Percentiles rank a stretch among this genome's conserved stretches.
phyloP scores from a whole-genome alignment of 129 eudicot species.

The Helichrysum umbraculigerum region DNA sequence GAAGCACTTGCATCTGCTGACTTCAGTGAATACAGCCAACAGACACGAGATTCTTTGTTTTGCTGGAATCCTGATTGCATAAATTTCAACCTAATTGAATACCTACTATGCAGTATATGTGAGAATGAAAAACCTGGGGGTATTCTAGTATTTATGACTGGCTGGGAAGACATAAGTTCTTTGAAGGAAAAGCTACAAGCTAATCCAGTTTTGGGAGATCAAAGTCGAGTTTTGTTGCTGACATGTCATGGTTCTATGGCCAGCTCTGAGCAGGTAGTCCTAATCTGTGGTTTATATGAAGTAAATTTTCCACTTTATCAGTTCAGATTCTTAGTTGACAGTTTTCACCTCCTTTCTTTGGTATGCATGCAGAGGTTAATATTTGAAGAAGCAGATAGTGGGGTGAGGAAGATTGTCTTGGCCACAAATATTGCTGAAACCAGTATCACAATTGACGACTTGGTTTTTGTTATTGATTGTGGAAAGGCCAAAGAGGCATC shows the following conservation, averaged over 20 bases:
- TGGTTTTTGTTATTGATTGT: slow-evolving; percentile 85
- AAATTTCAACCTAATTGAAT: slow-evolving; percentile 77
- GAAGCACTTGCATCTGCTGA: slow-evolving; percentile 75
- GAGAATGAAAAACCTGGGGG: slow-evolving; percentile 68
- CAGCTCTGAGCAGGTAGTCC: slow-evolving; percentile 75
- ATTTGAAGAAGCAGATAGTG: slow-evolving; percentile 65
- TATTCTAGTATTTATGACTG: slow-evolving; percentile 84
- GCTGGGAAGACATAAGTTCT: slow-evolving; percentile 89
- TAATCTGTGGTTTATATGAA: not conserved
- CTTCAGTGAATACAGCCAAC: slow-evolving; percentile 54
- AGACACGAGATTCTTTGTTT: slow-evolving; percentile 68
- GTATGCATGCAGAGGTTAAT: slow-evolving; percentile 60
- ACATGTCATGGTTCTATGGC: slow-evolving; percentile 96
- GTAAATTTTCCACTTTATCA: not conserved
- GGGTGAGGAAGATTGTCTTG: slow-evolving; percentile 78
- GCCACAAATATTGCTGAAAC: slow-evolving; percentile 96
- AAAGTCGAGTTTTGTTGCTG: slow-evolving; percentile 63
- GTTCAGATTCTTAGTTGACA: not conserved
- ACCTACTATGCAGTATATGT: slow-evolving; percentile 67
- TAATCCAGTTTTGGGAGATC: slow-evolving; percentile 69
- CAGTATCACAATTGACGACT: slow-evolving; percentile 88
- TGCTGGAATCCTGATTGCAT: slow-evolving; percentile 93
- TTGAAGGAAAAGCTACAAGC: slow-evolving; percentile 77
- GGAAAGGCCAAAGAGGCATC: slow-evolving; percentile 97
- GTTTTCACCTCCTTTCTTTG: slow-evolving; percentile 4